Evolutionary conservation across 2,329 filamentous ascomycete genomes (phyloP).

Genomic region (Tolypocladium amazonense): DNA sequence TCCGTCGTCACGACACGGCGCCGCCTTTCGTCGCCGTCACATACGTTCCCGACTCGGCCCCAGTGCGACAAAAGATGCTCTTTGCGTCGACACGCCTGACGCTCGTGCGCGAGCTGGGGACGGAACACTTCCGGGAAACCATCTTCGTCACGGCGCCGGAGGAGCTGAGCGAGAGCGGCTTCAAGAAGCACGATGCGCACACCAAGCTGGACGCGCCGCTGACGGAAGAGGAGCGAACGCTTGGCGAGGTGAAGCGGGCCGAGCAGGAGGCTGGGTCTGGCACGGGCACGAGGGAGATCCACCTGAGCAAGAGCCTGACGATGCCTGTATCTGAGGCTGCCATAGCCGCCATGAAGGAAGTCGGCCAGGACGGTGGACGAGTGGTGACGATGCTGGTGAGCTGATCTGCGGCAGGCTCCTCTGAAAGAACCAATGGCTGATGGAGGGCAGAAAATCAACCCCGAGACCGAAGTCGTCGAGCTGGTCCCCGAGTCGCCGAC

Average conservation of each 20-base stretch:
- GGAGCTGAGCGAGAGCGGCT: constrained; percentile 60
- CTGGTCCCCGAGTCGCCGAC: constrained; percentile 44
- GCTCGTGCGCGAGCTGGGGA: constrained; percentile 64
- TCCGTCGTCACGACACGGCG: constrained; percentile 51
- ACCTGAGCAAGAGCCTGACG: constrained; percentile 43
- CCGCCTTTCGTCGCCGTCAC: constrained; percentile 60
- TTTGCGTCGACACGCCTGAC: constrained; percentile 71
- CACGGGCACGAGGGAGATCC: constrained; percentile 49
- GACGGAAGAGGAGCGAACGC: constrained; percentile 64
- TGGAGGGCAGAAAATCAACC: constrained; percentile 56
- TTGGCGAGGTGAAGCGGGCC: constrained; percentile 63
- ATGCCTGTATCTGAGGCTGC: constrained; percentile 55
- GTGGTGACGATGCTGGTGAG: constrained; percentile 56
- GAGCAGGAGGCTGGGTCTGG: constrained; percentile 66
- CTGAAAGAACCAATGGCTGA: background rate
- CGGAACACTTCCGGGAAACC: constrained; percentile 67
- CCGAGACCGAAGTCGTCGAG: constrained; percentile 57
- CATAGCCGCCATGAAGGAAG: constrained; percentile 47
- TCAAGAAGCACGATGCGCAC: constrained; percentile 63
- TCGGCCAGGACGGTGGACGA: constrained; percentile 40
- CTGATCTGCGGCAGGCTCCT: constrained; percentile 2
- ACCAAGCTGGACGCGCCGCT: constrained; percentile 54
- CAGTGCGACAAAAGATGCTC: constrained; percentile 78
- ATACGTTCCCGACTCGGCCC: constrained; percentile 69
- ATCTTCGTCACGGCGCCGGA: constrained; percentile 60